Conservation (phyloP, 306 rosid genomes). For the Elaeagnus macrophylla region DNA sequence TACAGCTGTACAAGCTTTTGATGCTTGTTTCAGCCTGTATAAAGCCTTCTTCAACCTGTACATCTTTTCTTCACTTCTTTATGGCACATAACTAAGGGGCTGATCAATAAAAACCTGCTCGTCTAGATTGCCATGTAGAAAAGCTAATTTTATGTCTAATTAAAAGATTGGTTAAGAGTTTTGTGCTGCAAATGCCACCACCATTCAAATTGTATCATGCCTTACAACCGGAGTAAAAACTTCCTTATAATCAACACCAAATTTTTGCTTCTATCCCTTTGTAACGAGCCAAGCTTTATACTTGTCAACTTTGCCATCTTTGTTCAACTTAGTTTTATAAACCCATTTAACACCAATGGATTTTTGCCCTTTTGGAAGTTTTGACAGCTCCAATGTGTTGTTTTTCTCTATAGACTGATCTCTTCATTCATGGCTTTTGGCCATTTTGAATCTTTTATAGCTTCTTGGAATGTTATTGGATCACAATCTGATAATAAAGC, state of each 20-base stretch:
- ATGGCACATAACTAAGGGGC: background rate
- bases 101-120: background rate
- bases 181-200: background rate
- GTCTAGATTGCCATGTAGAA: background rate
- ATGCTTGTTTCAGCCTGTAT: background rate
- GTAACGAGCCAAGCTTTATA: too few species aligned
- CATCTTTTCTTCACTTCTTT: background rate
- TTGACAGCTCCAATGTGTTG: background rate
- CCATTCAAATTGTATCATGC: background rate
- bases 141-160: background rate
- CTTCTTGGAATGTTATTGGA: too few species aligned
- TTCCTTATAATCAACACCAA: too few species aligned
- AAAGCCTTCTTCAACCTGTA: background rate
- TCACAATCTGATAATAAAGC: background rate
- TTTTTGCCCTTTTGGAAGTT: conserved; percentile 2
- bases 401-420: background rate
- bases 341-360: background rate
- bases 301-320: too few species aligned
- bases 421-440: background rate
- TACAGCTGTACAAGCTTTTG: background rate
- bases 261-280: too few species aligned
- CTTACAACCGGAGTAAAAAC: background rate
- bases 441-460: too few species aligned
- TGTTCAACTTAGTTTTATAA: too few species aligned
- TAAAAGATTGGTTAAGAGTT: background rate